Conservation (phyloP, 495 filamentous ascomycete species). For the Clavariopsis aquatica region DNA sequence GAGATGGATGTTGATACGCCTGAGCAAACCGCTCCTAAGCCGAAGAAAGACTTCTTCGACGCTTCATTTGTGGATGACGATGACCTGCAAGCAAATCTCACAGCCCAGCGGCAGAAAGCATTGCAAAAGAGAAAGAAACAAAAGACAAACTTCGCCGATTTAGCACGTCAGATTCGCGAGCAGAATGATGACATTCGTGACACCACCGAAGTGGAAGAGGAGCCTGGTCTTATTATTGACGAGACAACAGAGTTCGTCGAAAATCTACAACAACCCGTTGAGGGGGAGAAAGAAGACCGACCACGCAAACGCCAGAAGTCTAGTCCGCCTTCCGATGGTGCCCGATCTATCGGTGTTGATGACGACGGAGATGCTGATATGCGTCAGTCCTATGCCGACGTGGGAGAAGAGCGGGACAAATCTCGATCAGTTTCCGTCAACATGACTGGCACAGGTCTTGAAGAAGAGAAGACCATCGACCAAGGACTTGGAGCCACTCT, state of each 20-base stretch:
- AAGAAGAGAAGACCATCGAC: slow-evolving; percentile 51
- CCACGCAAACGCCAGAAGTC: slow-evolving; percentile 54
- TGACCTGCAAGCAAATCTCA: slow-evolving; percentile 82
- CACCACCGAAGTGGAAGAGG: slow-evolving; percentile 51
- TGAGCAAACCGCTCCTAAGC: slow-evolving; percentile 42
- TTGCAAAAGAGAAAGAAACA: slow-evolving; percentile 93
- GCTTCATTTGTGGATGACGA: slow-evolving; percentile 86
- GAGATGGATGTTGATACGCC: slow-evolving; percentile 78
- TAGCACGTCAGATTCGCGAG: slow-evolving; percentile 79
- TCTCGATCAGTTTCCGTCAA: slow-evolving; percentile 50
- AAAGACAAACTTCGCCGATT: slow-evolving; percentile 71
- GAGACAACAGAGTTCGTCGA: slow-evolving; percentile 95
- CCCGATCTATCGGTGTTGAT: slow-evolving; percentile 44
- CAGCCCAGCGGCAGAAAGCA: slow-evolving; percentile 73
- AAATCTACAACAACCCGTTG: slow-evolving; percentile 58
- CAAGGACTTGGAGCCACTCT: slow-evolving; percentile 77
- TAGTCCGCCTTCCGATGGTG: slow-evolving; percentile 41
- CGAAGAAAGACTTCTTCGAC: slow-evolving; percentile 64
- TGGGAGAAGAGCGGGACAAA: slow-evolving; percentile 47
- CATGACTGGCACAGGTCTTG: slow-evolving; percentile 77
- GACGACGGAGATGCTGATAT: slow-evolving; percentile 65
- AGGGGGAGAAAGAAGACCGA: slow-evolving; percentile 50
- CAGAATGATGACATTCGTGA: slow-evolving; percentile 59
- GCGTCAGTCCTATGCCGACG: slow-evolving; percentile 59
- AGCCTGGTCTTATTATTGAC: slow-evolving; percentile 81